Evolutionary conservation across 768 basidiomycete genomes (phyloP).

Genomic region (Symmetrospora coprosmae): DNA sequence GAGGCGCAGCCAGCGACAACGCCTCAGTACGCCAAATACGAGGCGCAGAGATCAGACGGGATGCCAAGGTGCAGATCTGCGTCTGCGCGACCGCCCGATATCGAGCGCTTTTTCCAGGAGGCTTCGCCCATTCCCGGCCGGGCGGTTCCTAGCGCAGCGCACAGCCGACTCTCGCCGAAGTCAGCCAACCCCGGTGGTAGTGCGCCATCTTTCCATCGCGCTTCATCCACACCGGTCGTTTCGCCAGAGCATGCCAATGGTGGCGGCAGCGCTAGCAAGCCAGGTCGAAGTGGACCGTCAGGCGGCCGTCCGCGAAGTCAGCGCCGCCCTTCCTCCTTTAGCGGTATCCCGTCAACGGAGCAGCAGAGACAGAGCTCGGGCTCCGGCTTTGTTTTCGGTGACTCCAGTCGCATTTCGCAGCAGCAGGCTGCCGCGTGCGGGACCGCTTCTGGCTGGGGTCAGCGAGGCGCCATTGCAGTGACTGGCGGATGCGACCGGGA

Average conservation of each 20-base stretch:
- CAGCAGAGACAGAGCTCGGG: too few species aligned
- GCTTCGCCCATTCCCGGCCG: background rate
- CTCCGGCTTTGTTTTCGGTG: conserved; percentile 28
- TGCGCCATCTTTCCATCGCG: background rate
- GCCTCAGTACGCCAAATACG: background rate
- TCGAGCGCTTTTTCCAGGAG: background rate
- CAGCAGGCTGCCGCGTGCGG: conserved; percentile 42
- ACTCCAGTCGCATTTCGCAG: conserved; percentile 21
- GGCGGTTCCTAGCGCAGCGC: too few species aligned
- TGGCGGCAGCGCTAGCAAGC: background rate
- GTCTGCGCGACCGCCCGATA: conserved; percentile 9
- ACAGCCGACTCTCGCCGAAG: too few species aligned
- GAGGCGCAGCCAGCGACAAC: too few species aligned
- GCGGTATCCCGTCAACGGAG: conserved; percentile 1
- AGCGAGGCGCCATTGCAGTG: conserved; percentile 64
- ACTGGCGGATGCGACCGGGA: conserved; percentile 86
- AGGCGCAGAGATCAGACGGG: background rate
- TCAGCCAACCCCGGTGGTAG: too few species aligned
- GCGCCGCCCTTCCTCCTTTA: conserved; percentile 20
- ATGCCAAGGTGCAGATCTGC: background rate
- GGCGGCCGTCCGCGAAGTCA: background rate
- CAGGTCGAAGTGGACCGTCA: background rate
- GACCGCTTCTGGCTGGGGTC: conserved; percentile 76
- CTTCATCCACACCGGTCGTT: background rate
- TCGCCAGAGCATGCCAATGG: background rate